Evolutionary conservation across 805 yeast genomes (phyloP).

Genomic region (Metschnikowia cerradonensis): DNA sequence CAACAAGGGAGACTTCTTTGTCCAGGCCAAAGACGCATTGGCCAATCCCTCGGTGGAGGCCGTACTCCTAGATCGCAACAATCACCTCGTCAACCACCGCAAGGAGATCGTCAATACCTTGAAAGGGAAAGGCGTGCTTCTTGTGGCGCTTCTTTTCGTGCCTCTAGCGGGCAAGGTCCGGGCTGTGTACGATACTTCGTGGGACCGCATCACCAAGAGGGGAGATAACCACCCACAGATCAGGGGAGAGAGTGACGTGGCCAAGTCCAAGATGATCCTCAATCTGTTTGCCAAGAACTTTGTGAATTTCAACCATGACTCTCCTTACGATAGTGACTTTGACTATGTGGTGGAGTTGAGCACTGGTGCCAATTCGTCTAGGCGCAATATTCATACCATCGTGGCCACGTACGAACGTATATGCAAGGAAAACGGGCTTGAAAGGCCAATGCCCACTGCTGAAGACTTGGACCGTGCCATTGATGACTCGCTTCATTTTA

Average conservation of each 20-base stretch:
- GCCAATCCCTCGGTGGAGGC: slow-evolving; percentile 31
- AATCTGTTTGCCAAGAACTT: slow-evolving; percentile 67
- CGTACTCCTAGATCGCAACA: slow-evolving; percentile 79
- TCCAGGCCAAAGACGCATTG: slow-evolving; percentile 35
- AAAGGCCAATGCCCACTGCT: not conserved
- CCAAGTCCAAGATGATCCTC: slow-evolving; percentile 60
- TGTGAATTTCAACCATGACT: slow-evolving; percentile 48
- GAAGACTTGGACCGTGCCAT: not conserved
- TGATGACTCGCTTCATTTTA: not conserved
- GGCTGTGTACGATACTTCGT: slow-evolving; percentile 49
- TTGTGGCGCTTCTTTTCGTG: slow-evolving; percentile 68
- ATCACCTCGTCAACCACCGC: slow-evolving; percentile 70
- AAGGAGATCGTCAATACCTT: slow-evolving; percentile 57
- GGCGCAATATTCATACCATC: slow-evolving; percentile 11
- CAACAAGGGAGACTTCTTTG: slow-evolving; percentile 48
- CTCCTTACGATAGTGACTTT: slow-evolving; percentile 62
- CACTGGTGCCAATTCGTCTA: slow-evolving; percentile 23
- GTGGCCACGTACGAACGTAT: not conserved
- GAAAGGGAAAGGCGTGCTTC: slow-evolving; percentile 39
- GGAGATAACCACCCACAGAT: slow-evolving; percentile 91
- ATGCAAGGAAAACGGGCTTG: not conserved
- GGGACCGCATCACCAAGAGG: slow-evolving; percentile 55
- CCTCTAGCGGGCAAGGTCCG: slow-evolving; percentile 27
- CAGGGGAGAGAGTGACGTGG: slow-evolving; percentile 46
- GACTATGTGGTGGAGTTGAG: slow-evolving; percentile 60